A percentile compares a stretch with the other conserved stretches of the same genome.
Conservation (phyloP, 371 early-diverging fungal genomes). For the Apophysomyces variabilis region DNA sequence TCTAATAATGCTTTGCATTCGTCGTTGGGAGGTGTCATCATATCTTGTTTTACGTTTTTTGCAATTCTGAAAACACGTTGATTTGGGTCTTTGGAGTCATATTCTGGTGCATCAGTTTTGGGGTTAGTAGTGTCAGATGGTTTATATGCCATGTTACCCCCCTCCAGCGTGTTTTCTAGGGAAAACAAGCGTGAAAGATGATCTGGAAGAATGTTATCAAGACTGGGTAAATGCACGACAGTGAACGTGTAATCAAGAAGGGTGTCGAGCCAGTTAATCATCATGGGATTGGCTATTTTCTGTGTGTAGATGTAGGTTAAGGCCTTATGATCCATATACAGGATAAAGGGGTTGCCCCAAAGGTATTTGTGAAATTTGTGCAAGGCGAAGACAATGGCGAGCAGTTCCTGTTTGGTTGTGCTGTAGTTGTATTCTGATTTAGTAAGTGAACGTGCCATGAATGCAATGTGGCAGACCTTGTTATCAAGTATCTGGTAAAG, state of each 20-base stretch:
- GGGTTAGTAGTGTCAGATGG: no score
- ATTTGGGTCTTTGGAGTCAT: no score
- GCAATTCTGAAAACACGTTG: no score
- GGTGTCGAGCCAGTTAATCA: slow-evolving; percentile 32
- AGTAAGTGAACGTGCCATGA: slow-evolving; percentile 6
- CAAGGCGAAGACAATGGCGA: slow-evolving; percentile 15
- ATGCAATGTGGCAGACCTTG: slow-evolving; percentile 15
- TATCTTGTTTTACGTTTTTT: no score
- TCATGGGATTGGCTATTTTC: slow-evolving; percentile 28
- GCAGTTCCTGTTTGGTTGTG: neutral
- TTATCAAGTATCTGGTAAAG: slow-evolving; percentile 22
- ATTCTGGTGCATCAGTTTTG: no score
- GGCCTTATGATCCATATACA: slow-evolving; percentile 31
- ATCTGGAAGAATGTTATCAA: slow-evolving; percentile 24
- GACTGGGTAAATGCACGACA: slow-evolving; percentile 26
- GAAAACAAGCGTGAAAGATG: no score
- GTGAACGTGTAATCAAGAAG: slow-evolving; percentile 28
- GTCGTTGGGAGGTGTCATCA: no score
- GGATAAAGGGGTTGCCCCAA: slow-evolving; percentile 30
- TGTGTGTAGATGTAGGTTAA: slow-evolving; percentile 27
- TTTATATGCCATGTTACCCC: no score
- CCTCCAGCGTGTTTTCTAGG: no score
- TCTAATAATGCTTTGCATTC: no score
- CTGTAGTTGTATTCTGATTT: slow-evolving; percentile 3
- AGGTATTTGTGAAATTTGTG: slow-evolving; percentile 34